Evolutionary conservation across 371 early-diverging fungal species (phyloP).

Genomic region (Choanephora cucurbitarum): DNA sequence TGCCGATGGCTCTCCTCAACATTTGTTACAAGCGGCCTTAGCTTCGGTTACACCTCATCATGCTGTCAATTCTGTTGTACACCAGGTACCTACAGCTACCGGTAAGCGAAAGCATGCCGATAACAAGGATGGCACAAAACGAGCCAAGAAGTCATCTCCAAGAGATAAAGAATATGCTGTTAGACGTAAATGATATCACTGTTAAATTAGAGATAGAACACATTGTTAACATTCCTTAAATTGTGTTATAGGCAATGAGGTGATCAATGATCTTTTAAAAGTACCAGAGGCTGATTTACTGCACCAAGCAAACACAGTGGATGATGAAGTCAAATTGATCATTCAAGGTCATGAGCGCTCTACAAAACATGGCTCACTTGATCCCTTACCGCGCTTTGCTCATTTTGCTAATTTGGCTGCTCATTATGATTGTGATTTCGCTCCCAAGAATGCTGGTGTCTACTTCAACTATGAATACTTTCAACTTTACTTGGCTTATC

Average conservation of each 20-base stretch:
- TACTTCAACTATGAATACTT: conserved; percentile 55
- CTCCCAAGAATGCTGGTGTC: conserved; percentile 54
- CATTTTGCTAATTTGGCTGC: conserved; percentile 51
- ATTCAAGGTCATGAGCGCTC: conserved; percentile 44
- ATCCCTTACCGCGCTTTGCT: conserved; percentile 47
- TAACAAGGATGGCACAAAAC: conserved; percentile 25
- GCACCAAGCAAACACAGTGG: conserved; percentile 49
- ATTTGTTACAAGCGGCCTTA: conserved; percentile 48
- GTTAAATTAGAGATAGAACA: no score
- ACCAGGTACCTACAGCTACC: conserved; percentile 3
- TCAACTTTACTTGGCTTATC: conserved; percentile 47
- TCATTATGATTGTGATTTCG: conserved; percentile 53
- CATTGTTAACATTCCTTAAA: background rate
- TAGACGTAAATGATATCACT: conserved; percentile 31
- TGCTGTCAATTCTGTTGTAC: conserved; percentile 10
- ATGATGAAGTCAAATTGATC: conserved; percentile 41
- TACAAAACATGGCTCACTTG: conserved; percentile 34
- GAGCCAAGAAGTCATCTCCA: conserved; percentile 41
- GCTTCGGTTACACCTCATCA: conserved; percentile 33
- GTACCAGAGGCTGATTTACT: conserved; percentile 45
- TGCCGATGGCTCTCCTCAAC: conserved; percentile 39
- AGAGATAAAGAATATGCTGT: conserved; percentile 50
- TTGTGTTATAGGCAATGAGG: conserved; percentile 32
- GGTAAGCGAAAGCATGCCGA: conserved; percentile 23
- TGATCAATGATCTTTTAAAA: conserved; percentile 48